Percentiles rank a stretch among this genome's conserved stretches.
phyloP scores from a whole-genome alignment of 1,139 yeast species.

The Trichomonascaceae sp. region DNA sequence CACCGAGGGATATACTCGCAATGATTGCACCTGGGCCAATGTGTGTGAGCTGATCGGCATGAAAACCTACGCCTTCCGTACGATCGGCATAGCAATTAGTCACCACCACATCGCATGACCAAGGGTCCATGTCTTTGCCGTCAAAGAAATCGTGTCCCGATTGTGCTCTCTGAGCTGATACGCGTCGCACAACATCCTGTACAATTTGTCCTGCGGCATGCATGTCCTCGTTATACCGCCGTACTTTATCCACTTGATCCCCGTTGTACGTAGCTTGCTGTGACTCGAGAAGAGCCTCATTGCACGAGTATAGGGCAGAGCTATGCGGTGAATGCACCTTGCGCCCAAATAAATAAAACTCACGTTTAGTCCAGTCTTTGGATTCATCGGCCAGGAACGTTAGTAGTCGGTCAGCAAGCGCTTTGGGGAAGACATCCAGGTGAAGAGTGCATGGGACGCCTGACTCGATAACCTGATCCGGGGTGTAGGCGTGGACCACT shows the following conservation, averaged over 20 bases:
- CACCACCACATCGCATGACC: conserved; percentile 43
- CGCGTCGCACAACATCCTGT: conserved; percentile 31
- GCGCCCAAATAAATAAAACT: conserved; percentile 49
- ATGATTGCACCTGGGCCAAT: conserved; percentile 59
- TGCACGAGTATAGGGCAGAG: conserved; percentile 29
- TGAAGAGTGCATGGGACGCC: conserved; percentile 39
- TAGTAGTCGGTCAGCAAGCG: conserved; percentile 35
- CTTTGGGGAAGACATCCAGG: conserved; percentile 37
- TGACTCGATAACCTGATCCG: conserved; percentile 27
- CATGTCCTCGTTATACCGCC: conserved; percentile 30
- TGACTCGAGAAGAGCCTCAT: conserved; percentile 16
- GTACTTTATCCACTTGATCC: conserved; percentile 13
- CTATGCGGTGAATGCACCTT: conserved; percentile 43
- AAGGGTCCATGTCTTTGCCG: conserved; percentile 24
- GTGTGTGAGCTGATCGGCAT: conserved; percentile 56
- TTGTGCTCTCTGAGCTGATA: conserved; percentile 19
- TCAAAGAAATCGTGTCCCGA: too few species aligned
- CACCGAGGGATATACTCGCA: conserved; percentile 54
- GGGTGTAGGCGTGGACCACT: conserved; percentile 17
- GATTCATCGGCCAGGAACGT: conserved; percentile 30
- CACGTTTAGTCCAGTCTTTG: conserved; percentile 27
- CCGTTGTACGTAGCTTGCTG: conserved; percentile 32
- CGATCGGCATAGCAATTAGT: conserved; percentile 41
- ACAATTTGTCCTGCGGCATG: conserved; percentile 29
- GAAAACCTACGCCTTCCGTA: conserved; percentile 49